Evolutionary conservation across 2,329 filamentous ascomycete species (phyloP).

Genomic region (Phyllosticta citrichinensis): DNA sequence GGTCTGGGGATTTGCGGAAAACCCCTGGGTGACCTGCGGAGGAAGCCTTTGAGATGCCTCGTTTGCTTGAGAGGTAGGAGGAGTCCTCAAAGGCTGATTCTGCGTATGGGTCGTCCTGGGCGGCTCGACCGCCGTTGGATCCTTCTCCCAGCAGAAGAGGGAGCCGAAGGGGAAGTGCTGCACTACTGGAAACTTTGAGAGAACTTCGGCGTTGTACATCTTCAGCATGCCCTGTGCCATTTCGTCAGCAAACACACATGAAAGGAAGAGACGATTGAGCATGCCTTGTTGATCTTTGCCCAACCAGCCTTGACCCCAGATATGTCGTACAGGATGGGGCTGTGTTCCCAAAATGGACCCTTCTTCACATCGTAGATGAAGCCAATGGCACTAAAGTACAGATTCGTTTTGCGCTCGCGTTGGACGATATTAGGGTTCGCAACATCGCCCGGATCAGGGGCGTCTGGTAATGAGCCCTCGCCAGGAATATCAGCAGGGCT

Average conservation of each 20-base stretch:
- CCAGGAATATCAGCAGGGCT: constrained; percentile 50
- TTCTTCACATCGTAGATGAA: constrained; percentile 98
- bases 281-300: constrained; percentile 81
- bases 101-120: constrained; percentile 25
- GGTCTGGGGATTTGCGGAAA: constrained; percentile 3
- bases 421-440: constrained; percentile 32
- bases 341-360: constrained; percentile 91
- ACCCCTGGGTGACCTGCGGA: constrained; percentile 13
- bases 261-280: background rate
- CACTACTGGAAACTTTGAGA: constrained; percentile 96
- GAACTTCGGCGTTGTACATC: constrained; percentile 96
- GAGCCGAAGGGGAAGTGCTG: constrained; percentile 63
- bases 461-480: constrained; percentile 61
- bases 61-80: constrained; percentile 15
- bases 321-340: constrained; percentile 87
- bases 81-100: constrained; percentile 23
- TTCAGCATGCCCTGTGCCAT: constrained; percentile 77
- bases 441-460: constrained; percentile 64
- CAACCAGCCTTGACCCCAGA: constrained; percentile 81
- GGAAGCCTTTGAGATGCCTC: constrained; percentile 19
- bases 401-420: constrained; percentile 34
- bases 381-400: constrained; percentile 93
- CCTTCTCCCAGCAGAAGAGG: constrained; percentile 39
- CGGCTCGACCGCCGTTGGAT: constrained; percentile 28
- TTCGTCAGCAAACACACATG: background rate